These are phyloP conservation scores for Raphanus raphanistrum DNA, from an alignment of 345 rosid species.

Conservation along the genomic window DNA sequence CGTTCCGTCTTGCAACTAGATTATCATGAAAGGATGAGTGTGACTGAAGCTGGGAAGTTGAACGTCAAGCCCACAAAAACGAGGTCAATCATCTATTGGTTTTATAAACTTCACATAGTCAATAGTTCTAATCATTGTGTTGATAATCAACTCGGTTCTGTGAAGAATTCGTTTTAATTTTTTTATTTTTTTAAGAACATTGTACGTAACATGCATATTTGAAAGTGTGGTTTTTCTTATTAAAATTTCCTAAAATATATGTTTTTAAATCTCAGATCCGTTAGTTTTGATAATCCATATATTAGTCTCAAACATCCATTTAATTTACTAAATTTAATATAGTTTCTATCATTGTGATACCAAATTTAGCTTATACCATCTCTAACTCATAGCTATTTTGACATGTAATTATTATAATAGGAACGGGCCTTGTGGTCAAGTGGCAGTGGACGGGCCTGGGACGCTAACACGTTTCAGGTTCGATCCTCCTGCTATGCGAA, in stretches of 20 bases:
- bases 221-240: no score
- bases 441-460: no score
- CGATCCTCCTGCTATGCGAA: no score
- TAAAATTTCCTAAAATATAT: no score
- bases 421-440: no score
- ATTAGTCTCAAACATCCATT: neutral
- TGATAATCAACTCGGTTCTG: neutral
- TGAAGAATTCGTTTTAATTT: neutral
- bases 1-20: neutral
- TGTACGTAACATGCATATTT: no score
- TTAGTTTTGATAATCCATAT: neutral
- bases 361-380: no score
- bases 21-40: neutral
- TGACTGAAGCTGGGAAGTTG: neutral
- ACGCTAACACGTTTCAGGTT: no score
- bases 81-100: neutral
- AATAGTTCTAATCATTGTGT: neutral
- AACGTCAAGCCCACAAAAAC: neutral
- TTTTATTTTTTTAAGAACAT: no score
- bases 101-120: neutral
- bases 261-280: neutral
- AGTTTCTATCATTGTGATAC: neutral
- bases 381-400: neutral
- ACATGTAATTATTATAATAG: no score
- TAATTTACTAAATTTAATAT: neutral